These are phyloP conservation scores for Lactarius hengduanensis DNA, from an alignment of 768 basidiomycete species.

Conservation along the genomic window DNA sequence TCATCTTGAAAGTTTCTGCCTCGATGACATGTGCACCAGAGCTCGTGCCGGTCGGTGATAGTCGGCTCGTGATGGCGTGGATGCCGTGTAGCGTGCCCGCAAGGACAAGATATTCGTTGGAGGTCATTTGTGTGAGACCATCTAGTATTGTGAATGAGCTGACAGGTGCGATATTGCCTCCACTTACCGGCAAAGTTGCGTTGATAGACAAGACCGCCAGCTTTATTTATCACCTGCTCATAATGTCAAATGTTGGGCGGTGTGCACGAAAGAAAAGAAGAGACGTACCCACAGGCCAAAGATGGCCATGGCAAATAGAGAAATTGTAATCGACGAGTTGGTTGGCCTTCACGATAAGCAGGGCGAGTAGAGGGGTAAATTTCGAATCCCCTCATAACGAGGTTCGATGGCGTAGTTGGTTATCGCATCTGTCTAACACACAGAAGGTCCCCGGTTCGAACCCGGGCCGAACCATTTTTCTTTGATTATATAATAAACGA, in stretches of 20 bases:
- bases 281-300: slow-evolving; percentile 77
- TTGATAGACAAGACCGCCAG: slow-evolving; percentile 94
- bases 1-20: slow-evolving; percentile 93
- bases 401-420: slow-evolving; percentile 67
- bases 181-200: slow-evolving; percentile 81
- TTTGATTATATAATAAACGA: not conserved
- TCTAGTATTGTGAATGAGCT: slow-evolving; percentile 46
- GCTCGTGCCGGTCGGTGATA: slow-evolving; percentile 78
- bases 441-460: slow-evolving; percentile 32
- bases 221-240: slow-evolving; percentile 91
- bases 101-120: slow-evolving; percentile 93
- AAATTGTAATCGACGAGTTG: not conserved
- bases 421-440: slow-evolving; percentile 76
- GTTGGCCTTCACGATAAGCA: not conserved
- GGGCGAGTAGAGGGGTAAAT: not conserved
- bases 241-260: not conserved
- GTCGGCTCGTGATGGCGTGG: slow-evolving; percentile 93
- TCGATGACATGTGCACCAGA: slow-evolving; percentile 96
- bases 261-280: slow-evolving; percentile 4
- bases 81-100: slow-evolving; percentile 97
- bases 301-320: slow-evolving; percentile 55
- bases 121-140: slow-evolving; percentile 85
- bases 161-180: not conserved
- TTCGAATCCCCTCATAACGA: too few relatives aligned
- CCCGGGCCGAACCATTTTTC: slow-evolving; percentile 27